phyloP scores from a whole-genome alignment of 345 rosid genomes.

The Heritiera fomes region DNA sequence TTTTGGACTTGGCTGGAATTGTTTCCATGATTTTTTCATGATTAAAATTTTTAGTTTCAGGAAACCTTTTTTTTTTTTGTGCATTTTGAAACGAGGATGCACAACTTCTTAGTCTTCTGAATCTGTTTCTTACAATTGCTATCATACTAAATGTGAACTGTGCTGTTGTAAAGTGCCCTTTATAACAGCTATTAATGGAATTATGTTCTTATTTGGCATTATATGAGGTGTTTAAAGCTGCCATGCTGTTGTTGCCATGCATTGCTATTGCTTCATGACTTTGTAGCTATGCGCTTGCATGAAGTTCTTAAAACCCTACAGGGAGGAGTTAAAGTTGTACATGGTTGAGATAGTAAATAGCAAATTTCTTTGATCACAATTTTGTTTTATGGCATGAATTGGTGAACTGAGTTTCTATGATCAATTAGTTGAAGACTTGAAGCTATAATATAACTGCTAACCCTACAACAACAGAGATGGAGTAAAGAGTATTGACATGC shows the following conservation, averaged over 20 bases:
- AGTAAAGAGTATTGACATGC: neutral
- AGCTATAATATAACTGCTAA: neutral
- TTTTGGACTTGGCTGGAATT: neutral
- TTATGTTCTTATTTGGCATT: neutral
- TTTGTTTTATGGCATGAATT: neutral
- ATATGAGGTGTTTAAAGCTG: slow-evolving; percentile 11
- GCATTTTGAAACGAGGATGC: neutral
- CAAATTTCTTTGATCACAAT: neutral
- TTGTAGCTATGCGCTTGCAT: neutral
- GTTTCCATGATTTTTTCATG: neutral
- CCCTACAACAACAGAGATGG: neutral
- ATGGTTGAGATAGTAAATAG: neutral
- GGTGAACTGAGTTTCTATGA: neutral
- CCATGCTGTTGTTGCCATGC: neutral
- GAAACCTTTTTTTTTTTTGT: neutral
- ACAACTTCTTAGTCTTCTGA: neutral
- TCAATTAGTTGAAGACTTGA: slow-evolving; percentile 3
- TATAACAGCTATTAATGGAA: neutral
- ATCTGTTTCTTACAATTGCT: neutral
- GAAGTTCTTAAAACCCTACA: neutral
- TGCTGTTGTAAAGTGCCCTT: neutral
- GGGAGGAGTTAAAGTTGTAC: neutral
- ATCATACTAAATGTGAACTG: neutral
- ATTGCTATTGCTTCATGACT: slow-evolving; percentile 2
- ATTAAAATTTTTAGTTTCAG: neutral